A percentile compares a stretch with the other conserved stretches of the same genome.
phyloP scores from a whole-genome alignment of 2,329 filamentous ascomycete genomes.

The Xylariaceae sp. region DNA sequence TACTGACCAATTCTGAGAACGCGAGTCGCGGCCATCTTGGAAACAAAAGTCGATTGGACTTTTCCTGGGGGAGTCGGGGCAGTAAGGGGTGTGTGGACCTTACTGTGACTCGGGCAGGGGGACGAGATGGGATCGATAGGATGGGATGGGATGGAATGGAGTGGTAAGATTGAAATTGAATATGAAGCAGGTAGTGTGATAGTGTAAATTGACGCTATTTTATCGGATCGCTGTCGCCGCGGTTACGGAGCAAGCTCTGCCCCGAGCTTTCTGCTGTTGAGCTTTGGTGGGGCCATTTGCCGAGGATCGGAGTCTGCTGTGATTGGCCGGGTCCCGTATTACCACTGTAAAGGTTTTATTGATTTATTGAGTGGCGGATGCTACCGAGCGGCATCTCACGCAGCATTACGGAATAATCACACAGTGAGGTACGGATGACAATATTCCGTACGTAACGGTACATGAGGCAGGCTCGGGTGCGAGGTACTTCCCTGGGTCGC shows the following conservation, averaged over 20 bases:
- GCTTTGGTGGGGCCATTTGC: neutral
- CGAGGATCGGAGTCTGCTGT: neutral
- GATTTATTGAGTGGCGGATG: slow-evolving; percentile 10
- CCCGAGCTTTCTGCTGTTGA: neutral
- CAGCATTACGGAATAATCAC: no score
- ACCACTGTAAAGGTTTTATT: neutral
- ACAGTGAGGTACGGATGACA: no score
- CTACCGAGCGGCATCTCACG: slow-evolving; percentile 14
- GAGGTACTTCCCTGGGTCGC: no score
- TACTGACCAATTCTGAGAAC: slow-evolving; percentile 62
- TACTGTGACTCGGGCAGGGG: neutral
- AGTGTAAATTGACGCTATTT: neutral
- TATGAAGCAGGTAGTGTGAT: neutral
- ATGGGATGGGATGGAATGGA: neutral
- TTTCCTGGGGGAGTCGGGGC: neutral
- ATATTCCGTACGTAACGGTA: no score
- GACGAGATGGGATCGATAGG: neutral
- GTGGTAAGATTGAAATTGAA: neutral
- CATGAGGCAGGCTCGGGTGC: no score
- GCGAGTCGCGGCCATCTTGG: slow-evolving; percentile 53
- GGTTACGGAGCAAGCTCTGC: neutral
- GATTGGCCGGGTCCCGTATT: neutral
- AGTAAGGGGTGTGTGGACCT: neutral
- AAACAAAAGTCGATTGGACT: slow-evolving; percentile 29
- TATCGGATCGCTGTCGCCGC: neutral